These are phyloP conservation scores for Imleria badia DNA, from an alignment of 768 basidiomycete genomes.

Conservation along the genomic window DNA sequence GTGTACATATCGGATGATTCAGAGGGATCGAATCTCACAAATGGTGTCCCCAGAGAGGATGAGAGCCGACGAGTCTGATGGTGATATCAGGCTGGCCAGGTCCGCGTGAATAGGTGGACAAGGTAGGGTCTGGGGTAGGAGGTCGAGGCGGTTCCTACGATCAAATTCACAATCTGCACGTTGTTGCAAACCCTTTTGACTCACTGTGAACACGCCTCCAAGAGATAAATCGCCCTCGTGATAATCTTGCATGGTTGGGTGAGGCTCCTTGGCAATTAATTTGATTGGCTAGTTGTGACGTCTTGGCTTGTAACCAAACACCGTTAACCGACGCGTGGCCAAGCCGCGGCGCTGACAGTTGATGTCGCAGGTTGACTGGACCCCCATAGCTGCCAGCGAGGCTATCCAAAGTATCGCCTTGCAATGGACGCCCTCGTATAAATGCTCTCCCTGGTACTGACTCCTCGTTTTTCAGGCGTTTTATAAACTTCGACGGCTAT, in stretches of 20 bases:
- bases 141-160: slow-evolving; percentile 61
- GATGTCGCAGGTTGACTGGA: too few species aligned
- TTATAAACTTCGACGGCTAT: neutral
- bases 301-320: too few species aligned
- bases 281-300: too few species aligned
- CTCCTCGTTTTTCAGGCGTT: too few species aligned
- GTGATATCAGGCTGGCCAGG: slow-evolving; percentile 36
- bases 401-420: too few species aligned
- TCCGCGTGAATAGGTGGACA: slow-evolving; percentile 47
- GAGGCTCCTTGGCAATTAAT: too few species aligned
- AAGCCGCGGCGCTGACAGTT: too few species aligned
- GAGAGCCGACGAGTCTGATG: slow-evolving; percentile 73
- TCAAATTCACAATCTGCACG: neutral
- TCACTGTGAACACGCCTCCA: slow-evolving; percentile 52
- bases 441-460: too few species aligned
- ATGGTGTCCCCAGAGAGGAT: slow-evolving; percentile 82
- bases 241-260: slow-evolving; percentile 4
- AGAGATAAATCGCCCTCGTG: slow-evolving; percentile 38
- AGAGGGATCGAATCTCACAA: slow-evolving; percentile 44
- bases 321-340: too few species aligned
- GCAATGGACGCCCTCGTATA: too few species aligned
- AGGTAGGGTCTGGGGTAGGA: slow-evolving; percentile 62
- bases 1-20: neutral
- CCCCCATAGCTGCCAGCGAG: too few species aligned
- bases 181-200: slow-evolving; percentile 4